A percentile compares a stretch with the other conserved stretches of the same genome.
Evolutionary conservation across 1,139 yeast species (phyloP).

Genomic region (Yamadazyma diddensiae): DNA sequence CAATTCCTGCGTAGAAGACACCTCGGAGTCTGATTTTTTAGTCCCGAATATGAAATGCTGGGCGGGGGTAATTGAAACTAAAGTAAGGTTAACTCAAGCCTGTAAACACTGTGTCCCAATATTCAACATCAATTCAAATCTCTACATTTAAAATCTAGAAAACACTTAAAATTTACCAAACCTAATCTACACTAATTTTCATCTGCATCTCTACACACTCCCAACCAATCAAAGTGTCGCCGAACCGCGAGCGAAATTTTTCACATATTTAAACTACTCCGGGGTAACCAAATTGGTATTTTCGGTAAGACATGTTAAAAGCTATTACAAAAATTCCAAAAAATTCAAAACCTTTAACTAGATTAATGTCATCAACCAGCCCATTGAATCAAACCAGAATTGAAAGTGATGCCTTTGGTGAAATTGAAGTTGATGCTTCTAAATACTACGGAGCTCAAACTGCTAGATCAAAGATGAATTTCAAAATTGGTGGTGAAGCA

Average conservation of each 20-base stretch:
- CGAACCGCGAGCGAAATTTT: conserved; percentile 1
- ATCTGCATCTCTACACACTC: not conserved
- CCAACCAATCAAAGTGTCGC: conserved; percentile 16
- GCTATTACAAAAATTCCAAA: conserved; percentile 11
- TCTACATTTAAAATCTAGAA: no score
- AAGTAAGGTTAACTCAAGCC: no score
- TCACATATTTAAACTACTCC: conserved; percentile 11
- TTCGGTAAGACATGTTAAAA: conserved; percentile 9
- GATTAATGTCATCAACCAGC: conserved; percentile 28
- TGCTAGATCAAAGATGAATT: conserved; percentile 87
- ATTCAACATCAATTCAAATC: no score
- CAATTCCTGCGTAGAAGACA: no score
- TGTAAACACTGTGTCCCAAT: no score
- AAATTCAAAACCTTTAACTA: conserved; percentile 11
- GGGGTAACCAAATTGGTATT: conserved; percentile 10
- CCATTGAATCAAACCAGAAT: conserved; percentile 47
- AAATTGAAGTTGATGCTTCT: conserved; percentile 80
- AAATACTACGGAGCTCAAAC: conserved; percentile 99
- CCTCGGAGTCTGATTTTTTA: no score
- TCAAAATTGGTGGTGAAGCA: conserved; percentile 90
- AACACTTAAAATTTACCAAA: no score
- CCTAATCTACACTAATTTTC: no score
- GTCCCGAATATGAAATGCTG: no score
- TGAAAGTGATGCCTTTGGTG: conserved; percentile 96
- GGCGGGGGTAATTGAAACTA: no score